Percentiles rank a stretch among this genome's conserved stretches.
phyloP scores from a whole-genome alignment of 2,329 filamentous ascomycete genomes.

The Paracoccidioides lutzii region DNA sequence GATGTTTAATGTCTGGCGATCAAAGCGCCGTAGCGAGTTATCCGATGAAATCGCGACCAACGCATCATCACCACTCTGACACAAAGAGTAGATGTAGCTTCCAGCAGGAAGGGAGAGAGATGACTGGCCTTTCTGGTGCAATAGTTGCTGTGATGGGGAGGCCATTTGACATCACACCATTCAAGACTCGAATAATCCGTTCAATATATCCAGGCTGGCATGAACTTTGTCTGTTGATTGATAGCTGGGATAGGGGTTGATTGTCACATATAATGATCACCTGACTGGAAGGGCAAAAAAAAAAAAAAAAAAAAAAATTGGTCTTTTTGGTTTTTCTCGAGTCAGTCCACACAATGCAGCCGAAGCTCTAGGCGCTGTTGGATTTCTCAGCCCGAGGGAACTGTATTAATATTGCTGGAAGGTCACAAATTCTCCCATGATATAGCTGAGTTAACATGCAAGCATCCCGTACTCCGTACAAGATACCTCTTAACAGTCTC shows the following conservation, averaged over 20 bases:
- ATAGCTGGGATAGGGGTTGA: neutral
- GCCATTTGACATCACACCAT: slow-evolving; percentile 1
- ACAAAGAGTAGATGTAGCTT: slow-evolving; percentile 33
- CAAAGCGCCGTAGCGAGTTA: slow-evolving; percentile 32
- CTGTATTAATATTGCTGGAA: too few relatives aligned
- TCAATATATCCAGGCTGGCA: neutral
- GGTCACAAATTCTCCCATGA: too few relatives aligned
- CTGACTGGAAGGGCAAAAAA: neutral
- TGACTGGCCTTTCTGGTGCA: slow-evolving; percentile 14
- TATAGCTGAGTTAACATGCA: too few relatives aligned
- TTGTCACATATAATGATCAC: neutral
- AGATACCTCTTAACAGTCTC: too few relatives aligned
- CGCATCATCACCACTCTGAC: slow-evolving; percentile 16
- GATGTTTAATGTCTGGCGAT: slow-evolving; percentile 23
- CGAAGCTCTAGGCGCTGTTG: too few relatives aligned
- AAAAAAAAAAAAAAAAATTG: neutral
- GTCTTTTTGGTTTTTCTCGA: too few relatives aligned
- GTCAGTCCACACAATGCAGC: too few relatives aligned
- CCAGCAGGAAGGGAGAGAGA: slow-evolving; percentile 27
- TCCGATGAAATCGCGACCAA: slow-evolving; percentile 35
- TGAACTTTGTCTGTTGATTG: too few relatives aligned
- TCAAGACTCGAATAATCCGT: neutral
- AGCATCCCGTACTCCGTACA: too few relatives aligned
- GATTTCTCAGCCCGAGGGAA: too few relatives aligned
- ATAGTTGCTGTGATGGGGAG: slow-evolving; percentile 4